Percentiles rank a stretch among this genome's conserved stretches.
Evolutionary conservation across 2,329 filamentous ascomycete species (phyloP).

Genomic region (Talaromyces funiculosus): DNA sequence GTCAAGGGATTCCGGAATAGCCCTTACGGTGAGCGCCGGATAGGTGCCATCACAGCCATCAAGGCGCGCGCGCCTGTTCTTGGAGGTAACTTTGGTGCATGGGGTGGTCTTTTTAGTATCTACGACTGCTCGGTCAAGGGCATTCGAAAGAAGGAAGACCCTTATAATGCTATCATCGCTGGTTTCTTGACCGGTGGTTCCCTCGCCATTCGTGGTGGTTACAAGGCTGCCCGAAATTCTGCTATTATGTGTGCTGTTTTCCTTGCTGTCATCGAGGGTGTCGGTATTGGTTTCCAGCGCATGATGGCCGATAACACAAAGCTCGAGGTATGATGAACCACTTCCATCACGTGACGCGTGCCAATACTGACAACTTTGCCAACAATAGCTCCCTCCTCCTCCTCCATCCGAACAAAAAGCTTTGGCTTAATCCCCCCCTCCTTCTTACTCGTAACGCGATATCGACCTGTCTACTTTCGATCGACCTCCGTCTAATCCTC

Average conservation of each 20-base stretch:
- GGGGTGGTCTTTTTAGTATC: slow-evolving; percentile 92
- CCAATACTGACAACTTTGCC: neutral
- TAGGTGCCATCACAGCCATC: slow-evolving; percentile 93
- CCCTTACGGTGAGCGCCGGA: slow-evolving; percentile 86
- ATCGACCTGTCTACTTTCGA: slow-evolving; percentile 13
- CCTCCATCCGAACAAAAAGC: slow-evolving; percentile 33
- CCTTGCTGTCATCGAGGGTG: slow-evolving; percentile 92
- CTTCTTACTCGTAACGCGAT: neutral
- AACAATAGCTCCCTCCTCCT: slow-evolving; percentile 30
- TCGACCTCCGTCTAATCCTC: slow-evolving; percentile 12
- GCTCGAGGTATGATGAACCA: slow-evolving; percentile 59
- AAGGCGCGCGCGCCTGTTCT: slow-evolving; percentile 95
- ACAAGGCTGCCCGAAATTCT: slow-evolving; percentile 86
- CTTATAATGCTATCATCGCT: slow-evolving; percentile 95
- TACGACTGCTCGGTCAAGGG: slow-evolving; percentile 98
- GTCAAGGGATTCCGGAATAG: slow-evolving; percentile 91
- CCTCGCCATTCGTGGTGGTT: slow-evolving; percentile 84
- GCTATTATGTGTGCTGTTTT: slow-evolving; percentile 94
- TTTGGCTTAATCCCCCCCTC: slow-evolving; percentile 24
- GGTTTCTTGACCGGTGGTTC: slow-evolving; percentile 95
- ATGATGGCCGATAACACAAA: slow-evolving; percentile 88
- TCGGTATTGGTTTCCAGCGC: slow-evolving; percentile 90
- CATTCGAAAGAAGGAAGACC: slow-evolving; percentile 90
- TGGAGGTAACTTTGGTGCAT: slow-evolving; percentile 96
- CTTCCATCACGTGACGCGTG: neutral